A percentile compares a stretch with the other conserved stretches of the same genome.
Conservation (phyloP, 73 alveolate genomes). For the Paramecium octaurelia region DNA sequence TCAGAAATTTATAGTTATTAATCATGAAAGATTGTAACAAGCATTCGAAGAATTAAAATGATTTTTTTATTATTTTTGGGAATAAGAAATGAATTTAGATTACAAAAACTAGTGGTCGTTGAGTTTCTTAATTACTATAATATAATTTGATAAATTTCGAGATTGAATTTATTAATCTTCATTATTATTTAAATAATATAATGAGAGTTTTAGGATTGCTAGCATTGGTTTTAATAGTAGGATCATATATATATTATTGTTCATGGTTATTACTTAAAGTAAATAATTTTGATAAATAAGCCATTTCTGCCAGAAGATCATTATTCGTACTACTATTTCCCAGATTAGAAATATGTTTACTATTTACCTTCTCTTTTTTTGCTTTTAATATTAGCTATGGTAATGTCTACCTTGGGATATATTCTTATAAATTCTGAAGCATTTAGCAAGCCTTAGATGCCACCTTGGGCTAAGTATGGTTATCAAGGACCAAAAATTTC, state of each 20-base stretch:
- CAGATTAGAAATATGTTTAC: slow-evolving; percentile 45
- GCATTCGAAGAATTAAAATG: not conserved
- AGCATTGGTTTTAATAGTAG: not conserved
- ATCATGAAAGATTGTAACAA: not conserved
- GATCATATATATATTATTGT: slow-evolving; percentile 1
- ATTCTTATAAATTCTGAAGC: slow-evolving; percentile 33
- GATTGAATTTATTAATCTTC: not conserved
- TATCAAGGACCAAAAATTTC: slow-evolving; percentile 16
- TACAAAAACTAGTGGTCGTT: not conserved
- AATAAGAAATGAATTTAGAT: not conserved
- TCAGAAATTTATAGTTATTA: not conserved
- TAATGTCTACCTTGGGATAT: slow-evolving; percentile 16
- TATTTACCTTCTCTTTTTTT: slow-evolving; percentile 25
- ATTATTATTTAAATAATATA: not conserved
- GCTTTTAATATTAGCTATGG: not conserved
- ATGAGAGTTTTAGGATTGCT: slow-evolving; percentile 37
- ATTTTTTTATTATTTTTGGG: not conserved
- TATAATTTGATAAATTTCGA: not conserved
- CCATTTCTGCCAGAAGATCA: slow-evolving; percentile 51
- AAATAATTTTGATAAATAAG: not conserved
- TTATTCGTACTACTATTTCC: slow-evolving; percentile 2
- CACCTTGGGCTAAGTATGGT: slow-evolving; percentile 39
- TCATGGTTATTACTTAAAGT: slow-evolving; percentile 38
- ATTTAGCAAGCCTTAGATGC: not conserved
- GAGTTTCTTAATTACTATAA: not conserved